Evolutionary conservation across 2,329 filamentous ascomycete genomes (phyloP).

Genomic region (Colletotrichum spinosum): DNA sequence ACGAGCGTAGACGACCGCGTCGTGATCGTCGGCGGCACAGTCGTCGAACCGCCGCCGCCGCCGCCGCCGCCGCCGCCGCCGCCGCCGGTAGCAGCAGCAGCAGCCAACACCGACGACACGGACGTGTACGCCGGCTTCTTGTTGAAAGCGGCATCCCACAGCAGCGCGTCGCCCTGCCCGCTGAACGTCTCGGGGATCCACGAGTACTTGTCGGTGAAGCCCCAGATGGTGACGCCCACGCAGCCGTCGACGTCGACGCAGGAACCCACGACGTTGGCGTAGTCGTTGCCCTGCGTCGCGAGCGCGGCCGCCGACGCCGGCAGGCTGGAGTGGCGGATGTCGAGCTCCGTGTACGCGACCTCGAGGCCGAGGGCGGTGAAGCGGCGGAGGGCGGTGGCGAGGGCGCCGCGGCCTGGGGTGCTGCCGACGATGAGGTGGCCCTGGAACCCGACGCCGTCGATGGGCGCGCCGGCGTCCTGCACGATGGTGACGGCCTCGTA

Average conservation of each 20-base stretch:
- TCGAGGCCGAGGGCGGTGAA: conserved; percentile 66
- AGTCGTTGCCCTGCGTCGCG: conserved; percentile 60
- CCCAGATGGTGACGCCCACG: conserved; percentile 59
- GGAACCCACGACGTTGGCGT: conserved; percentile 51
- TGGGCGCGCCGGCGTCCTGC: conserved; percentile 54
- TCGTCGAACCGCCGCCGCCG: background rate
- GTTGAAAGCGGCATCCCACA: conserved; percentile 51
- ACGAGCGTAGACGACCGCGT: conserved; percentile 14
- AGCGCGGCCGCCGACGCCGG: conserved; percentile 55
- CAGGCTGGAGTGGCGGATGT: conserved; percentile 63
- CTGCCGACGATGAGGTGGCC: conserved; percentile 59
- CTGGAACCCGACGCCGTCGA: conserved; percentile 66
- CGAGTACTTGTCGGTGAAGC: conserved; percentile 53
- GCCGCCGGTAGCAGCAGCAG: conserved; percentile 39
- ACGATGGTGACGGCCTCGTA: conserved; percentile 49
- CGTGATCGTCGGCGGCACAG: conserved; percentile 1
- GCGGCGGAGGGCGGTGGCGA: conserved; percentile 58
- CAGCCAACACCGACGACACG: conserved; percentile 51
- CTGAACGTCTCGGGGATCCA: conserved; percentile 53
- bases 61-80: background rate
- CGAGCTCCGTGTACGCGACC: conserved; percentile 71
- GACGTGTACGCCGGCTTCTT: conserved; percentile 54
- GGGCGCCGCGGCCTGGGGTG: conserved; percentile 56
- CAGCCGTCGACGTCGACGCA: conserved; percentile 53
- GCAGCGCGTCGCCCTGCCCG: conserved; percentile 53